A percentile compares a stretch with the other conserved stretches of the same genome.
Conservation (phyloP, 1,284 basidiomycete species). For the Boletus sp. region DNA sequence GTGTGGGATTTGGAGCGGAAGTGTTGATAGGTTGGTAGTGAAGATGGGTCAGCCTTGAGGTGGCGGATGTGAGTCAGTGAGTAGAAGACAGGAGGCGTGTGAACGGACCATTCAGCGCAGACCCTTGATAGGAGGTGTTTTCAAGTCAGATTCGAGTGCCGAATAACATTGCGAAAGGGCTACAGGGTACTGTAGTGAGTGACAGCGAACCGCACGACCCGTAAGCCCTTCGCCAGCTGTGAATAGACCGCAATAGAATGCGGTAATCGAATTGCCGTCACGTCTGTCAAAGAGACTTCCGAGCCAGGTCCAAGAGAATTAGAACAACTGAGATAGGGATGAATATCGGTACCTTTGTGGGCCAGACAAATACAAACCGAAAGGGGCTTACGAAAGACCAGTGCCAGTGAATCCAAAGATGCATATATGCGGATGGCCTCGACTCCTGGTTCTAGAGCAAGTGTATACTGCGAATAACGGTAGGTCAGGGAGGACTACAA, state of each 20-base stretch:
- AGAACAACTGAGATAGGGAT: neutral
- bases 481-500: too few relatives aligned
- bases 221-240: neutral
- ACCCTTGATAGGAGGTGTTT: conserved; percentile 1
- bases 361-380: neutral
- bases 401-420: neutral
- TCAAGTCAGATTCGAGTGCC: neutral
- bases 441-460: neutral
- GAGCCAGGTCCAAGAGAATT: neutral
- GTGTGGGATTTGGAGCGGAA: neutral
- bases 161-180: neutral
- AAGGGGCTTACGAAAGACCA: neutral
- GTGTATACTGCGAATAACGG: neutral
- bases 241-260: neutral
- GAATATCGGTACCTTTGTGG: neutral
- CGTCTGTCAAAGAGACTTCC: neutral
- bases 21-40: neutral
- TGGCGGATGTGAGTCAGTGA: neutral
- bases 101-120: neutral
- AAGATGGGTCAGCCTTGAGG: neutral
- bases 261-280: neutral
- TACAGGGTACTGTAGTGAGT: conserved; percentile 1
- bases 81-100: neutral
- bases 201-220: neutral
- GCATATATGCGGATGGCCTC: conserved; percentile 4